Evolutionary conservation across 2,329 filamentous ascomycete species (phyloP), one percentile per base, ranked within the genome.

Genomic region (Lachnellula willkommii): DNA sequence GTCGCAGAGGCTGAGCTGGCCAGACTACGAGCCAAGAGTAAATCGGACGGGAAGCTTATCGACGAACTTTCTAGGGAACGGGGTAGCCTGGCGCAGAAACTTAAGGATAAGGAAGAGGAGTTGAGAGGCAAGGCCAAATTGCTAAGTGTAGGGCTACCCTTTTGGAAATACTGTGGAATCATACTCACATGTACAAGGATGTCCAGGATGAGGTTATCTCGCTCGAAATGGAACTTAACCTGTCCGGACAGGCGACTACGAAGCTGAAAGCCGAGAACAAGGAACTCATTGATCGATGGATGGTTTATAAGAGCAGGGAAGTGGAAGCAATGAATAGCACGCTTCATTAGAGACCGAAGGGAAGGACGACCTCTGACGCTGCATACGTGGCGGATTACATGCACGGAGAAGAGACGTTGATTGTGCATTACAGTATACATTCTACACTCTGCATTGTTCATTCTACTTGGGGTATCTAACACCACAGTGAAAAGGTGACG

Each of bases 161-260:
- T 5, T 51, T n/a, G 32, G 20, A 26, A 20, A 55, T 51, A 20
- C 11, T 43, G 14, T 12, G 14, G n/a, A 20, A 53, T 24, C 17
- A 20, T 57, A 50, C 60, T 66, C 20, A 66, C 51, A 32, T 7
- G 3, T 28, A 55, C 46, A 65, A 87, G 81, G 82, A 93, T 66
- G 86, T 96, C 52, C 93, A 97, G 74, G 92, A 96, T 72, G 94
- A 99, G 72, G 86, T 96, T 72, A 85, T 95, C 50, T 87, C 90
- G 1, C 74, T 96, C 47, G 92, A 92, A 63, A 77, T 97, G 62
- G 89, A 97, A 72, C 78, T 96, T 45, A 91, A 94, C 64, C 83
- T 96, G 77, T 85, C 87, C 3, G 91, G 95, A 70, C 82, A 92
- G 69, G 83, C 84, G 67, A 79, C 81, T 28, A 84, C 87, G 68